Evolutionary conservation across 805 yeast species (phyloP).

Genomic region (Suhomyces sp.): DNA sequence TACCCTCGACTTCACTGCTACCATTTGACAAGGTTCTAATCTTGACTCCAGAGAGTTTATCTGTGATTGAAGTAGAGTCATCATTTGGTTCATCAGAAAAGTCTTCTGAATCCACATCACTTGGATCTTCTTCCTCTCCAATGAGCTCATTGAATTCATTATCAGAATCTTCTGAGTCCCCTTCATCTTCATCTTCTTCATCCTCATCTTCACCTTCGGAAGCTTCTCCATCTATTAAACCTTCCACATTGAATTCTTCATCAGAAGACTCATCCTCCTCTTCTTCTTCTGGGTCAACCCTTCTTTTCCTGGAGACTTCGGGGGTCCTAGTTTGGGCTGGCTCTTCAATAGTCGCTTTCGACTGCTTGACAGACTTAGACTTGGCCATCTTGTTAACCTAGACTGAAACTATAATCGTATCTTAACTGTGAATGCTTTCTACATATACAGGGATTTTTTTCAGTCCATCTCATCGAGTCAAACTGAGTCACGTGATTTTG

Average conservation of each 20-base stretch:
- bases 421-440: neutral
- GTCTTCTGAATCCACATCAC: slow-evolving; percentile 44
- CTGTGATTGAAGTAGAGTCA: slow-evolving; percentile 50
- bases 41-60: slow-evolving; percentile 52
- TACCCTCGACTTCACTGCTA: slow-evolving; percentile 21
- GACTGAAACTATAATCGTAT: no score
- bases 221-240: slow-evolving; percentile 44
- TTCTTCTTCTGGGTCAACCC: slow-evolving; percentile 15
- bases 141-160: slow-evolving; percentile 63
- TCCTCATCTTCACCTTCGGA: slow-evolving; percentile 29
- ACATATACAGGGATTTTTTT: slow-evolving; percentile 7
- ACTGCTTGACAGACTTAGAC: slow-evolving; percentile 5
- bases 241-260: slow-evolving; percentile 33
- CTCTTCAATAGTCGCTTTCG: slow-evolving; percentile 5
- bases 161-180: slow-evolving; percentile 47
- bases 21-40: slow-evolving; percentile 50
- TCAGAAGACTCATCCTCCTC: slow-evolving; percentile 28
- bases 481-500: slow-evolving; percentile 2
- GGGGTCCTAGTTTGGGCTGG: neutral
- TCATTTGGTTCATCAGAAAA: slow-evolving; percentile 56
- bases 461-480: slow-evolving; percentile 6
- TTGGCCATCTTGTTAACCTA: slow-evolving; percentile 14
- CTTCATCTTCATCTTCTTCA: slow-evolving; percentile 20
- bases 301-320: slow-evolving; percentile 11
- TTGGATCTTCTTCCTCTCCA: slow-evolving; percentile 51